Conservation (phyloP, 73 alveolate genomes). For the Paramecium tetraurelia region DNA sequence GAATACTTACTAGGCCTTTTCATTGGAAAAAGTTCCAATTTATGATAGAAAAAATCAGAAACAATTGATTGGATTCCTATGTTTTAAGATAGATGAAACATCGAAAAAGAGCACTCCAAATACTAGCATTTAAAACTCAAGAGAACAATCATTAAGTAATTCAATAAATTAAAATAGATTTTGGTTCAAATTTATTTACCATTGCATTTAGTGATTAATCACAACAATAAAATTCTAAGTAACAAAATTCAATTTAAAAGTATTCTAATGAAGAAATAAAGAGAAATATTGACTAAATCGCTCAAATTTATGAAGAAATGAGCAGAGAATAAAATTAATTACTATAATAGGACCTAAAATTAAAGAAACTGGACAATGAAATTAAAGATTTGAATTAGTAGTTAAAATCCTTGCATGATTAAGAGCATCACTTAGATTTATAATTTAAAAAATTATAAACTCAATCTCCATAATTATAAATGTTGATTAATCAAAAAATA, state of each 20-base stretch:
- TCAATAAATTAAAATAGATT: neutral
- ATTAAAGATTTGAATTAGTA: neutral
- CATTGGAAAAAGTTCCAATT: conserved; percentile 49
- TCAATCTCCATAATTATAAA: neutral
- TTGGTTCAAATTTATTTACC: conserved; percentile 42
- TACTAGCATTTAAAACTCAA: neutral
- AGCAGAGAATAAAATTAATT: conserved; percentile 23
- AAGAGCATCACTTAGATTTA: conserved; percentile 2
- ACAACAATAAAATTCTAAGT: neutral
- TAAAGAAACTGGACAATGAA: neutral
- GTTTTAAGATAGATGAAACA: conserved; percentile 9
- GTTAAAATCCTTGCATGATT: neutral
- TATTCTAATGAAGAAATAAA: neutral
- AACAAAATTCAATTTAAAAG: neutral
- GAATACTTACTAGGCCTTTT: conserved; percentile 29
- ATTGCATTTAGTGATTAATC: neutral
- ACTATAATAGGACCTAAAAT: neutral
- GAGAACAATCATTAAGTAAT: conserved; percentile 24
- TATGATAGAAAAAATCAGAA: neutral
- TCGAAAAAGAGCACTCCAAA: neutral
- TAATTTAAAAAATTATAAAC: neutral
- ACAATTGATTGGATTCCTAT: conserved; percentile 26
- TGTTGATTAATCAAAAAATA: neutral
- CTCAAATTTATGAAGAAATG: conserved; percentile 38
- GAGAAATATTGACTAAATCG: neutral